phyloP scores from a whole-genome alignment of 352 stramenopile species.

The Phytophthora sansomeana region DNA sequence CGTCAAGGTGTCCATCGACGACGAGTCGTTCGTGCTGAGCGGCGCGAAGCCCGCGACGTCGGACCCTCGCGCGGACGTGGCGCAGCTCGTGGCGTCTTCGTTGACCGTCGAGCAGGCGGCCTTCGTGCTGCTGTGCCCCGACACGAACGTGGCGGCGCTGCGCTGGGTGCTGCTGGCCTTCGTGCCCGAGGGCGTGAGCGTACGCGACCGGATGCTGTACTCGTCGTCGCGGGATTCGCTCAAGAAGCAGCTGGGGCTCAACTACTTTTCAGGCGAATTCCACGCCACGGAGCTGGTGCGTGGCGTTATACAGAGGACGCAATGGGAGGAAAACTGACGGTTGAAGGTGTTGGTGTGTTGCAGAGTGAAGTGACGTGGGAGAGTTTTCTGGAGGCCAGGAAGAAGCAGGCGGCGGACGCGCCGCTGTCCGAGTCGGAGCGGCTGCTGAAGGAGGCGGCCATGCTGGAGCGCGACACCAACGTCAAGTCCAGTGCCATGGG shows the following conservation, averaged over 20 bases:
- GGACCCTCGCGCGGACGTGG: constrained; percentile 55
- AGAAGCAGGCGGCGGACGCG: constrained; percentile 75
- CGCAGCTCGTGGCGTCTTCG: constrained; percentile 35
- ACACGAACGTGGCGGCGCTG: constrained; percentile 72
- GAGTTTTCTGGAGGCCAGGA: constrained; percentile 74
- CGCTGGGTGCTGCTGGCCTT: constrained; percentile 86
- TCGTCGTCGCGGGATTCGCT: constrained; percentile 91
- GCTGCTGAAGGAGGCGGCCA: constrained; percentile 79
- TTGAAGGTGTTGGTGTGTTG: constrained; percentile 11
- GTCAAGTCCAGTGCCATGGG: constrained; percentile 91
- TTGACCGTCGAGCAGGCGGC: constrained; percentile 54
- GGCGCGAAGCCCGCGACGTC: constrained; percentile 44
- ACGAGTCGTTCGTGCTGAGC: constrained; percentile 70
- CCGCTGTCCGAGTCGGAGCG: constrained; percentile 88
- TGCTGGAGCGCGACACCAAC: constrained; percentile 85
- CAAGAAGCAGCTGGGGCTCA: constrained; percentile 91
- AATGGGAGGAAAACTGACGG: background rate
- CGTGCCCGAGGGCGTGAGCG: constrained; percentile 76
- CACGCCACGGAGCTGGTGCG: constrained; percentile 82
- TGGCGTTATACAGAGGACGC: background rate
- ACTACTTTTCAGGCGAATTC: constrained; percentile 92
- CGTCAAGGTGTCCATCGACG: constrained; percentile 71
- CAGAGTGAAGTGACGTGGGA: constrained; percentile 84
- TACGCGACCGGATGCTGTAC: constrained; percentile 93
- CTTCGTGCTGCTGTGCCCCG: constrained; percentile 83